These are phyloP conservation scores for Lactarius trivialis DNA, from an alignment of 768 basidiomycete genomes.

Conservation along the genomic window DNA sequence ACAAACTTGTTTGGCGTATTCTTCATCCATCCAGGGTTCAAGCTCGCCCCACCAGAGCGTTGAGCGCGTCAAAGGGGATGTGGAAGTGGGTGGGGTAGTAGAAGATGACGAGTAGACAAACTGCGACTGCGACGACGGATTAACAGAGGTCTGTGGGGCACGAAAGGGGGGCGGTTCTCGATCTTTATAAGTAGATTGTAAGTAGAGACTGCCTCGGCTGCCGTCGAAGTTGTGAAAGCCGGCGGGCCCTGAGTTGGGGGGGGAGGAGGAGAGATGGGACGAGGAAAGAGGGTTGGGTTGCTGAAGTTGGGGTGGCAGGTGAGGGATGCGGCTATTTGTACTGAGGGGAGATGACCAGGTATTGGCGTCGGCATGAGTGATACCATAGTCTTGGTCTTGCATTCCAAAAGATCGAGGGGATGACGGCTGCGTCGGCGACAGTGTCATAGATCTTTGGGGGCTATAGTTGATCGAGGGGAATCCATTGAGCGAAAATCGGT, in stretches of 20 bases:
- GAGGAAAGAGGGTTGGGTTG: slow-evolving; percentile 35
- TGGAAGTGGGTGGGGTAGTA: slow-evolving; percentile 26
- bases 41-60: slow-evolving; percentile 85
- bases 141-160: slow-evolving; percentile 14
- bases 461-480: slow-evolving; percentile 21
- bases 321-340: slow-evolving; percentile 31
- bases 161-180: slow-evolving; percentile 26
- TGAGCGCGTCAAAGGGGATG: slow-evolving; percentile 36
- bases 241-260: slow-evolving; percentile 25
- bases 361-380: slow-evolving; percentile 26
- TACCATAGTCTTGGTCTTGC: slow-evolving; percentile 35
- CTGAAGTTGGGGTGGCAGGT: slow-evolving; percentile 27
- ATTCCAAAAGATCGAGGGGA: slow-evolving; percentile 33
- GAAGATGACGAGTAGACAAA: slow-evolving; percentile 26
- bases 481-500: slow-evolving; percentile 8
- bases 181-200: slow-evolving; percentile 30
- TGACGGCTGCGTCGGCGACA: slow-evolving; percentile 28
- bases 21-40: slow-evolving; percentile 97
- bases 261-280: slow-evolving; percentile 34
- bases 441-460: slow-evolving; percentile 19
- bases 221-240: slow-evolving; percentile 13
- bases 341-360: slow-evolving; percentile 28
- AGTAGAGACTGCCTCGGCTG: slow-evolving; percentile 18
- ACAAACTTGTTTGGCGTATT: slow-evolving; percentile 87
- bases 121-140: slow-evolving; percentile 25